phyloP scores from a whole-genome alignment of 345 rosid genomes.

The Camelina hispida region DNA sequence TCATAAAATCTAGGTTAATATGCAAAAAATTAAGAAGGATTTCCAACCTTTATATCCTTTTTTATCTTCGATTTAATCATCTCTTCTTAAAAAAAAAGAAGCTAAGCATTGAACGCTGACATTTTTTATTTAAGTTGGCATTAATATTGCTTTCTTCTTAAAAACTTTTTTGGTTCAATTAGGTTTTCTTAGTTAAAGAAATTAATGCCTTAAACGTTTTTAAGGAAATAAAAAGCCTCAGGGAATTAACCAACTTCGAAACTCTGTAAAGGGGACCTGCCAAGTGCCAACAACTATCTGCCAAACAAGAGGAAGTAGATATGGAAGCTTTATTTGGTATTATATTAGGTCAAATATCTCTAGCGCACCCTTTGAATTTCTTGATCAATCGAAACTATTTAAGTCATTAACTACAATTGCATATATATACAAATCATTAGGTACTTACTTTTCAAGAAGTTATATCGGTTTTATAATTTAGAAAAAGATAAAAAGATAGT shows the following conservation, averaged over 20 bases:
- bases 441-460: conserved; percentile 12
- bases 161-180: neutral
- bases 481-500: too few species aligned
- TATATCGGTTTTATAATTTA: neutral
- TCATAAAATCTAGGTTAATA: conserved; percentile 1
- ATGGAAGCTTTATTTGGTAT: conserved; percentile 36
- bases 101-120: neutral
- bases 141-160: neutral
- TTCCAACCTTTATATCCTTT: too few species aligned
- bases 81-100: neutral
- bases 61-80: neutral
- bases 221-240: neutral
- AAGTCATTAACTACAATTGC: neutral
- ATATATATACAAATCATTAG: neutral
- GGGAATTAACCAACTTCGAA: neutral
- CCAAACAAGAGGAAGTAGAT: conserved; percentile 21
- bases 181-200: neutral
- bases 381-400: conserved; percentile 22
- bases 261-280: conserved; percentile 20
- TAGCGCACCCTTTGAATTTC: conserved; percentile 23
- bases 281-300: conserved; percentile 34
- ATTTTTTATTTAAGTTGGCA: neutral
- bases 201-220: neutral
- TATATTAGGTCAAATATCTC: conserved; percentile 22
- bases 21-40: neutral